Percentiles rank a stretch among this genome's conserved stretches.
These are phyloP conservation scores for Penicillium parvum DNA, from an alignment of 495 filamentous ascomycete species.

Conservation along the genomic window DNA sequence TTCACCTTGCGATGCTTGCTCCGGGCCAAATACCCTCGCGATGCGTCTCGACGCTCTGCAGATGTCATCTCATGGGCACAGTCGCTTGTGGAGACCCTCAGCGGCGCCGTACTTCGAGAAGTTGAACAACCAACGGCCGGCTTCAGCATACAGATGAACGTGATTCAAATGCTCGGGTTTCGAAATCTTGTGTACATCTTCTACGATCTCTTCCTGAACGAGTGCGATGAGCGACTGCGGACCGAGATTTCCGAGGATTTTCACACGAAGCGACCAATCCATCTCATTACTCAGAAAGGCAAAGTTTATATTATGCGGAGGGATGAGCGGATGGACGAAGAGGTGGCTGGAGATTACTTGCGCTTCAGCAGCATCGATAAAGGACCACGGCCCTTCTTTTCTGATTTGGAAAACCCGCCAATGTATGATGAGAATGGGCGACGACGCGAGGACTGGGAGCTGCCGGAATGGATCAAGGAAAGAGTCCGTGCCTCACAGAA, in stretches of 20 bases:
- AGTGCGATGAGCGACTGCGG: neutral
- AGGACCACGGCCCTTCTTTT: neutral
- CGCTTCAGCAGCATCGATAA: neutral
- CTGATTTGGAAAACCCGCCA: neutral
- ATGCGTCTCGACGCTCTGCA: neutral
- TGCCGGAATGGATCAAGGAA: no score
- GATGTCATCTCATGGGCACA: neutral
- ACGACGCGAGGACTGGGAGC: no score
- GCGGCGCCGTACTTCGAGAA: neutral
- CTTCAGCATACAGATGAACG: neutral
- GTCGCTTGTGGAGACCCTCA: neutral
- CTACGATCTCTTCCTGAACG: neutral
- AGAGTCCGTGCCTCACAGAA: no score
- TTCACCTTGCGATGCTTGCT: neutral
- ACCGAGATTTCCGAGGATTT: neutral
- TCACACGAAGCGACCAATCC: neutral
- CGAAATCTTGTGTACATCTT: neutral
- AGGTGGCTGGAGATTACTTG: neutral
- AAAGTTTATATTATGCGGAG: neutral
- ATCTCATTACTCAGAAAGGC: neutral
- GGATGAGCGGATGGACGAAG: neutral
- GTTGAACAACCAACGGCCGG: neutral
- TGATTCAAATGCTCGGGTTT: neutral
- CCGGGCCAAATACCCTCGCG: neutral
- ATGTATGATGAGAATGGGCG: neutral